Base-by-base conservation (phyloP, 1,284 basidiomycete genomes). In the Papiliotrema nemorosa region DNA sequence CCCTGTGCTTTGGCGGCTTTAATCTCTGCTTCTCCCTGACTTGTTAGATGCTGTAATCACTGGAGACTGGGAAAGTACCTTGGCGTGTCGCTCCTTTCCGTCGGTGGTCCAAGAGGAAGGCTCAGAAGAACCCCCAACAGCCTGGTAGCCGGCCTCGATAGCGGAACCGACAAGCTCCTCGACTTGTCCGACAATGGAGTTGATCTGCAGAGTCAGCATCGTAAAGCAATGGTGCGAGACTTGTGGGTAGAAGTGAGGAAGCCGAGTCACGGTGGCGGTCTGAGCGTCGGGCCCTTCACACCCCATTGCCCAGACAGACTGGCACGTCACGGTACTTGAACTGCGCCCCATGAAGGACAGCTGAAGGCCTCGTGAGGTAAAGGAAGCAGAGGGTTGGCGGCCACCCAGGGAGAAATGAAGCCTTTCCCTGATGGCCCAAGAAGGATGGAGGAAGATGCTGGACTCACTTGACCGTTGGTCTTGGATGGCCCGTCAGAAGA, bases 31-130 rank as follows among this genome's bases (percentile, higher is more conserved):
- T 87, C 85, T 45, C 86, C 39, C 20, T 10, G 31, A 34, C 10
- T 34, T n/a, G 31, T 34, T 34, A n/a, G 31, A 34, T 10, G 31
- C 31, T 10, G 31, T 34, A 10, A 34, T 34, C 10, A 10, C 10
- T 10, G 31, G 10, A 10, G 31, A 34, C 31, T n/a, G n/a, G n/a
- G n/a, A n/a, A n/a, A n/a, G n/a, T n/a, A n/a, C 86, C 49, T 77
- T 69, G 37, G 78, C 76, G 64, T 86, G 85, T 54, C 70, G 70
- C 54, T 87, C 77, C 58, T 81, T 81, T 18, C 85, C 85, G 29
- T 81, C 55, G 74, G 54, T 79, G 68, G 61, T 77, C 46, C 44
- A 59, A 20, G 55, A 49, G 20, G 62, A 60, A 5, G 62, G 62
- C 45, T 68, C 59, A 27, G 54, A 47, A 18, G 69, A 69, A 35